These are phyloP conservation scores for Phytophthora syringae DNA, from an alignment of 352 stramenopile genomes.

Conservation along the genomic window DNA sequence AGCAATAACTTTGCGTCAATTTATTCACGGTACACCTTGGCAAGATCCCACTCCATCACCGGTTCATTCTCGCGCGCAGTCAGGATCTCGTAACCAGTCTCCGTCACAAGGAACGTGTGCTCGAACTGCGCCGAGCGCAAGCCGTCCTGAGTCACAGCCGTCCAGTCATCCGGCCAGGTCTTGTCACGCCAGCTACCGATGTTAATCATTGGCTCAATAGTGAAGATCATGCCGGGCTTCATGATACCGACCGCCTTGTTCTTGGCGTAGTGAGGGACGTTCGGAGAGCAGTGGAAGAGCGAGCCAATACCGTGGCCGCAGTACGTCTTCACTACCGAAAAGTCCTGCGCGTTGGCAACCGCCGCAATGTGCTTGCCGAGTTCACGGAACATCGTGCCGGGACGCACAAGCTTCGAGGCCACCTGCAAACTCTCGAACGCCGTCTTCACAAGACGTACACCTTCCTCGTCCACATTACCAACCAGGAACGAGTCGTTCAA, in stretches of 20 bases:
- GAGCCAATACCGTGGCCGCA: constrained; percentile 97
- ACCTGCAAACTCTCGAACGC: constrained; percentile 94
- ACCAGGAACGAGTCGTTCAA: constrained; percentile 99
- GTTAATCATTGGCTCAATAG: constrained; percentile 99
- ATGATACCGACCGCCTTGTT: constrained; percentile 98
- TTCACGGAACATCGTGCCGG: constrained; percentile 96
- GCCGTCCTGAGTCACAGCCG: constrained; percentile 95
- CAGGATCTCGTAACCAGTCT: constrained; percentile 97
- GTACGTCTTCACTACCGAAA: constrained; percentile 97
- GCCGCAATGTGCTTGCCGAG: constrained; percentile 95
- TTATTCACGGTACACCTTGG: constrained; percentile 77
- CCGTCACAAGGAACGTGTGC: constrained; percentile 99
- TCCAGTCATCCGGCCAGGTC: constrained; percentile 99
- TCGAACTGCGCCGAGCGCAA: constrained; percentile 97
- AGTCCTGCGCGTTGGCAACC: constrained; percentile 86
- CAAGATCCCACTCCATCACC: constrained; percentile 81
- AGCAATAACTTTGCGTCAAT: not conserved
- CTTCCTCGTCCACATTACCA: constrained; percentile 95
- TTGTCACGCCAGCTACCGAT: constrained; percentile 90
- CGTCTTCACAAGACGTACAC: constrained; percentile 92
- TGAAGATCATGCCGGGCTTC: constrained; percentile 98
- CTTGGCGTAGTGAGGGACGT: constrained; percentile 95
- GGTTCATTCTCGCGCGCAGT: constrained; percentile 91
- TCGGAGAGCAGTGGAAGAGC: not conserved
- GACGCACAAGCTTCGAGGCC: constrained; percentile 91